Percentiles rank a stretch among this genome's conserved stretches.
phyloP scores from a whole-genome alignment of 768 basidiomycete genomes.

The Podaxis sp. region DNA sequence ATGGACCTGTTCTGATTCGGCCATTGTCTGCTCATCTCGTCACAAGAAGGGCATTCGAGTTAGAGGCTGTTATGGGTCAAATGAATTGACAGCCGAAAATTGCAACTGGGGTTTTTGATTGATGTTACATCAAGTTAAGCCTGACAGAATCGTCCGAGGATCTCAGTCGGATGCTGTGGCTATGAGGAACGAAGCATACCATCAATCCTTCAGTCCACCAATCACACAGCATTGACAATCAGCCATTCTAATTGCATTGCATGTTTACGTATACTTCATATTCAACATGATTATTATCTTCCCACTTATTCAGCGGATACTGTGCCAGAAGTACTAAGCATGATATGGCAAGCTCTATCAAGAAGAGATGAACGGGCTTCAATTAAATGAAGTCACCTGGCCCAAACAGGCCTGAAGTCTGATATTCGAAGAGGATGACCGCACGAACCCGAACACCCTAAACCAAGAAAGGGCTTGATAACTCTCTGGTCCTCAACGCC shows the following conservation, averaged over 20 bases:
- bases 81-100: background rate
- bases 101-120: background rate
- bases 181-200: background rate
- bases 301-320: background rate
- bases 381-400: background rate
- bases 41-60: background rate
- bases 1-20: background rate
- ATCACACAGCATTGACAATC: background rate
- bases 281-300: too few relatives aligned
- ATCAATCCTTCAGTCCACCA: background rate
- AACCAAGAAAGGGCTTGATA: background rate
- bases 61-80: background rate
- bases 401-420: too few relatives aligned
- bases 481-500: background rate
- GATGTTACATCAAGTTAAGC: constrained; percentile 3
- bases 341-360: background rate
- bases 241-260: too few relatives aligned
- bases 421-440: background rate
- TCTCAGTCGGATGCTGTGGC: background rate
- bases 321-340: background rate
- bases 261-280: too few relatives aligned
- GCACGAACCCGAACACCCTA: too few relatives aligned
- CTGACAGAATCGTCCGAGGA: background rate
- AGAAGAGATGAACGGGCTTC: background rate
- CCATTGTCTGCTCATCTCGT: background rate